A percentile compares a stretch with the other conserved stretches of the same genome.
Conservation (phyloP, 2,329 filamentous ascomycete genomes). For the Monosporascus sp. region DNA sequence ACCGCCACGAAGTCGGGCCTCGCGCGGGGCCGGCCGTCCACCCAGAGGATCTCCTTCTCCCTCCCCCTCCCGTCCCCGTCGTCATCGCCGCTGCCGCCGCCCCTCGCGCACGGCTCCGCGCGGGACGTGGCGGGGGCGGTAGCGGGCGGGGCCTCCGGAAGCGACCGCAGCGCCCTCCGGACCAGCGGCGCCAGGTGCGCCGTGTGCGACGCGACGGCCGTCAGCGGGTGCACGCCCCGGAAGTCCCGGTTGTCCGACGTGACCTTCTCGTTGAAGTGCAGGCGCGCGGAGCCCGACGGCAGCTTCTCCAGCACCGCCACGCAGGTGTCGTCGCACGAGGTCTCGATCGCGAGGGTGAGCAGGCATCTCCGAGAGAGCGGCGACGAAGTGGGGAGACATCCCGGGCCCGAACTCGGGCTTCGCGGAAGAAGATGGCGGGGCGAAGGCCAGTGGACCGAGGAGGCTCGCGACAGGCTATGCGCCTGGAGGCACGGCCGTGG, state of each 20-base stretch:
- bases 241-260: constrained; percentile 74
- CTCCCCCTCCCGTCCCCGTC: constrained; percentile 11
- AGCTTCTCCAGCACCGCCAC: constrained; percentile 71
- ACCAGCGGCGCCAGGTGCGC: constrained; percentile 64
- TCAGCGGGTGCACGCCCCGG: constrained; percentile 73
- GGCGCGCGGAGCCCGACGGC: constrained; percentile 36
- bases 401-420: neutral
- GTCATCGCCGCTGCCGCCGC: constrained; percentile 8
- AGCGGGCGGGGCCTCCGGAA: constrained; percentile 32
- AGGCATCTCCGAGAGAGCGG: constrained; percentile 27
- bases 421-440: neutral
- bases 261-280: constrained; percentile 76
- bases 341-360: constrained; percentile 69
- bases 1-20: constrained; percentile 81
- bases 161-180: constrained; percentile 51
- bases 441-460: neutral
- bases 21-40: constrained; percentile 28
- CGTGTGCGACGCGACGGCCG: constrained; percentile 72
- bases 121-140: neutral
- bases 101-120: constrained; percentile 4
- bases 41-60: constrained; percentile 12
- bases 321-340: constrained; percentile 88
- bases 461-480: neutral
- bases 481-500: neutral
- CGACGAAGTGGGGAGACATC: neutral